phyloP scores from a whole-genome alignment of 2,329 filamentous ascomycete species.

The Neonectria magnoliae region DNA sequence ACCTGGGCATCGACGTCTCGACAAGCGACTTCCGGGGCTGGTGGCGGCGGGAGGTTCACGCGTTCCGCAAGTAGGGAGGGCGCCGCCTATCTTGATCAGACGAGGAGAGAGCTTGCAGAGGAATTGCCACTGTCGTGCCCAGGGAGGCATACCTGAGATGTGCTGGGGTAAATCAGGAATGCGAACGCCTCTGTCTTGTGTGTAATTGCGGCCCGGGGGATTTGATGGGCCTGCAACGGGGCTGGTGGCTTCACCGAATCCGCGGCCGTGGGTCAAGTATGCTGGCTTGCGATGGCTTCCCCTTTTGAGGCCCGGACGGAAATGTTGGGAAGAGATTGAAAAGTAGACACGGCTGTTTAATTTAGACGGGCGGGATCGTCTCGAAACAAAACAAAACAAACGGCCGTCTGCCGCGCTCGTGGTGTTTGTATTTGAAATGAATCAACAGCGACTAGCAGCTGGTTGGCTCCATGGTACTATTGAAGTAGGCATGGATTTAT shows the following conservation, averaged over 20 bases:
- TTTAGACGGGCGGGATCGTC: neutral
- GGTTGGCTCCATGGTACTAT: neutral
- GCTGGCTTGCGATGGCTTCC: constrained; percentile 2
- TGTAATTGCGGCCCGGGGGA: neutral
- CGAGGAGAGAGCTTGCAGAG: neutral
- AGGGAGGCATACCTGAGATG: constrained; percentile 17
- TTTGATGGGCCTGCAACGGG: neutral
- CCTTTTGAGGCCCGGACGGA: neutral
- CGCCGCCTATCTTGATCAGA: neutral
- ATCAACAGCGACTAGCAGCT: neutral
- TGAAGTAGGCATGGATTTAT: neutral
- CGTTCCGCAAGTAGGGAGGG: constrained; percentile 62
- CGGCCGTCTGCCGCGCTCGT: neutral
- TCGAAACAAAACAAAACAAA: constrained; percentile 16
- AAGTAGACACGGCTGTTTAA: neutral
- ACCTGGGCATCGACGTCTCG: constrained; percentile 77
- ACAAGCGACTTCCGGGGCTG: constrained; percentile 81
- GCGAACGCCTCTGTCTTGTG: neutral
- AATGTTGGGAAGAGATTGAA: neutral
- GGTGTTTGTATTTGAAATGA: neutral
- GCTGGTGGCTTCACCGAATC: neutral
- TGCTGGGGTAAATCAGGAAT: constrained; percentile 6
- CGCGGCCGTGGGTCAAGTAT: neutral
- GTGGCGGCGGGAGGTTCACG: constrained; percentile 76
- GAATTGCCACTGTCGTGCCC: constrained; percentile 7